Percentiles rank a stretch among this genome's conserved stretches.
These are phyloP conservation scores for Talaromyces proteolyticus DNA, from an alignment of 495 filamentous ascomycete species.

Conservation along the genomic window DNA sequence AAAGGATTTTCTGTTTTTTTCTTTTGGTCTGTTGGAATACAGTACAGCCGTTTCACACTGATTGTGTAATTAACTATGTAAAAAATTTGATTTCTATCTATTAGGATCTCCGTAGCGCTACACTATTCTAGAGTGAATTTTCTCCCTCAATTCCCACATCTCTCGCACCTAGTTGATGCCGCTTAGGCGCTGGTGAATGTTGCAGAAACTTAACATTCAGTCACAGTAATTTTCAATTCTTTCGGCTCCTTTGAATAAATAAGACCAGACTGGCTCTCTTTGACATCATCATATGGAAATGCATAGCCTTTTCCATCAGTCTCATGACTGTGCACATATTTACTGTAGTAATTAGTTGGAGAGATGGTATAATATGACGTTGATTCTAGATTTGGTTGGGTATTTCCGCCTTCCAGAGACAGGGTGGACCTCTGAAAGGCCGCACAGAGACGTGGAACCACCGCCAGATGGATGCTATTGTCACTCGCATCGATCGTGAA, in stretches of 20 bases:
- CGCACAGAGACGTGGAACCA: conserved; percentile 37
- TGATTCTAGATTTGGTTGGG: conserved; percentile 24
- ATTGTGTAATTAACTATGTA: too few species aligned
- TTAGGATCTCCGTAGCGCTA: too few species aligned
- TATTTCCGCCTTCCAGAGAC: conserved; percentile 11
- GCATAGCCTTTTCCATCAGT: conserved; percentile 34
- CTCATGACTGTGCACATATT: conserved; percentile 35
- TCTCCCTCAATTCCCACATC: too few species aligned
- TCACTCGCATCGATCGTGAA: conserved; percentile 32
- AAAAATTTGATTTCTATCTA: too few species aligned
- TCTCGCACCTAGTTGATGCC: too few species aligned
- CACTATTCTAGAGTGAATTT: too few species aligned
- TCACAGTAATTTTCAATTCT: not conserved
- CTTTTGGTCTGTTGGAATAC: too few species aligned
- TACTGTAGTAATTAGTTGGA: conserved; percentile 34
- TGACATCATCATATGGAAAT: conserved; percentile 44
- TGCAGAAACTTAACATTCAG: not conserved
- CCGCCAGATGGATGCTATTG: conserved; percentile 26
- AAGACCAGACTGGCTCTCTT: conserved; percentile 25
- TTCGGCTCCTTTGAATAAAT: not conserved
- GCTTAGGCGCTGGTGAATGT: too few species aligned
- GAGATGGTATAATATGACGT: too few species aligned
- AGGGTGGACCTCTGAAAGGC: conserved; percentile 34
- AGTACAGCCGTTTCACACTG: too few species aligned
- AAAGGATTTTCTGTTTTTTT: too few species aligned